These are phyloP conservation scores for Phytomonas francai DNA, from an alignment of 208 protist genomes.

Conservation along the genomic window DNA sequence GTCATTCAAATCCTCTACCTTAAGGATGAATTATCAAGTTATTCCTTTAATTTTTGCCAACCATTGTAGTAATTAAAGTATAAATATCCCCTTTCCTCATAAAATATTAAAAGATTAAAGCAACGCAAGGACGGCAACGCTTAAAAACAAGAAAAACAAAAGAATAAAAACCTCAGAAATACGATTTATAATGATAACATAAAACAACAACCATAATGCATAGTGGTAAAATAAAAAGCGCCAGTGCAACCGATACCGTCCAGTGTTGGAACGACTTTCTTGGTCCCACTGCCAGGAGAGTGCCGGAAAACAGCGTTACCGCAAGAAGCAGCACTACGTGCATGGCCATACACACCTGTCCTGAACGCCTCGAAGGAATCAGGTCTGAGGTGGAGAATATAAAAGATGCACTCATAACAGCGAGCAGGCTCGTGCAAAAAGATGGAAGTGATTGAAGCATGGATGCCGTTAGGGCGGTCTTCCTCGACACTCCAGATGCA, in stretches of 20 bases:
- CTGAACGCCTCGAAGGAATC: conserved; percentile 20
- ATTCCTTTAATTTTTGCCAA: not conserved
- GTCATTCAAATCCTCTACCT: not conserved
- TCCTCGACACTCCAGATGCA: conserved; percentile 24
- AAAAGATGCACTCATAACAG: conserved; percentile 23
- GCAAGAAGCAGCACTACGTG: conserved; percentile 33
- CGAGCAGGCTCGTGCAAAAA: conserved; percentile 23
- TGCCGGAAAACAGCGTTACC: conserved; percentile 23
- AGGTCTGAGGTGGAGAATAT: conserved; percentile 32
- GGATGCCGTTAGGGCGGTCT: conserved; percentile 24
- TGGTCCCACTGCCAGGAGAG: conserved; percentile 24
- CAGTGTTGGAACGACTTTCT: conserved; percentile 29
- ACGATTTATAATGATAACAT: not conserved
- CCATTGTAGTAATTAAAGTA: not conserved
- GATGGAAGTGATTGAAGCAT: conserved; percentile 27
- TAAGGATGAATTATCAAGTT: not conserved
- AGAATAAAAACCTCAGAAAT: not conserved
- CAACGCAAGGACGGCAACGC: not conserved
- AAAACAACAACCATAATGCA: not conserved
- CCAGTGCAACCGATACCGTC: conserved; percentile 22
- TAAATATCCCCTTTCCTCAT: not conserved
- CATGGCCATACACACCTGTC: conserved; percentile 28
- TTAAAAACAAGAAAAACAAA: not conserved
- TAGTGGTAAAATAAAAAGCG: not conserved
- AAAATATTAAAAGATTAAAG: not conserved